Percentiles rank a stretch among this genome's conserved stretches.
phyloP scores from a whole-genome alignment of 176 grass and related monocot species.

The Musa itinerans region DNA sequence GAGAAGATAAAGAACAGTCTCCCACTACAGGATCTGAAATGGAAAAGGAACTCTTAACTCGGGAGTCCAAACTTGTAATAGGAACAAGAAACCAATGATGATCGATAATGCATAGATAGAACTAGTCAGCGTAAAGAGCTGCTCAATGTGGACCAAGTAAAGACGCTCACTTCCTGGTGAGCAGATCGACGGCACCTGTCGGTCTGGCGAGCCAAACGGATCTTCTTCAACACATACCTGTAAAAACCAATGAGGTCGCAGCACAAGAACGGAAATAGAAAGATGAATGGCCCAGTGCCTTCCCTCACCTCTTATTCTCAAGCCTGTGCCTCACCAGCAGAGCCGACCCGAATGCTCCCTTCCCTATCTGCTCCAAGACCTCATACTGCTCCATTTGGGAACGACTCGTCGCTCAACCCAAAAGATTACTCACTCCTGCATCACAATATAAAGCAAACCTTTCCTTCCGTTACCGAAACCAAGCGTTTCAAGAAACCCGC shows the following conservation, averaged over 20 bases:
- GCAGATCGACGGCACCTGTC: constrained; percentile 67
- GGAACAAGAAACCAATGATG: not conserved
- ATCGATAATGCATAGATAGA: not conserved
- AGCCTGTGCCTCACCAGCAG: constrained; percentile 73
- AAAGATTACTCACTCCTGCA: not conserved
- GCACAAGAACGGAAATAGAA: constrained; percentile 11
- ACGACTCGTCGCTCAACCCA: not conserved
- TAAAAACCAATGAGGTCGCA: not conserved
- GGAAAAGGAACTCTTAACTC: not conserved
- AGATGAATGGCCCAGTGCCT: not conserved
- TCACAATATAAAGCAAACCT: too few relatives aligned
- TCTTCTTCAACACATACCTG: constrained; percentile 97
- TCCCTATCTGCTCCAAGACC: constrained; percentile 92
- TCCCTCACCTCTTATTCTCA: constrained; percentile 84
- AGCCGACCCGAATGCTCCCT: constrained; percentile 87
- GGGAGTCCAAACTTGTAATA: not conserved
- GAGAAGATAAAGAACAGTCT: not conserved
- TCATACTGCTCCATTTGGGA: constrained; percentile 80
- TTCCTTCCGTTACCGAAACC: not conserved
- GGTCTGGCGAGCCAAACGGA: constrained; percentile 82
- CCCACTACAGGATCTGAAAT: not conserved
- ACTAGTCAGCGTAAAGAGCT: not conserved
- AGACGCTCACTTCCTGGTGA: constrained; percentile 58
- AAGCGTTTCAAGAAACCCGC: not conserved
- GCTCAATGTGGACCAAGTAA: not conserved